Percentiles rank a stretch among this genome's conserved stretches.
phyloP scores from a whole-genome alignment of 306 rosid species.

The Astragalus membranaceus region DNA sequence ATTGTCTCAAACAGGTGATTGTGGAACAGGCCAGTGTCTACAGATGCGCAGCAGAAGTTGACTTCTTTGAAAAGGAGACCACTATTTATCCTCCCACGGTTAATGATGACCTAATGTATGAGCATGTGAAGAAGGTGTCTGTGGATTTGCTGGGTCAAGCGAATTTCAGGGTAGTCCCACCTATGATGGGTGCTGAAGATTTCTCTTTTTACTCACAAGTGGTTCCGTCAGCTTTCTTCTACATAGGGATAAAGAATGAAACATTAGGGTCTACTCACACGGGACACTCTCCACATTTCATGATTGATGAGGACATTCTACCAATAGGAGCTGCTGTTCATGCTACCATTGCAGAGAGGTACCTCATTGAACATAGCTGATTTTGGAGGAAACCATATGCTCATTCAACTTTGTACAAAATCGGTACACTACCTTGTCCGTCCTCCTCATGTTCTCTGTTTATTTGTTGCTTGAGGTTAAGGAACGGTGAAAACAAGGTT shows the following conservation, averaged over 20 bases:
- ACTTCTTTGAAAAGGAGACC: constrained; percentile 68
- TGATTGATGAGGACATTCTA: constrained; percentile 79
- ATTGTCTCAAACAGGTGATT: constrained; percentile 51
- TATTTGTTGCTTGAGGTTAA: constrained; percentile 11
- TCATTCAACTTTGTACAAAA: constrained; percentile 23
- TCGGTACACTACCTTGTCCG: not conserved
- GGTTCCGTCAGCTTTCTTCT: constrained; percentile 73
- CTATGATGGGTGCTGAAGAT: constrained; percentile 98
- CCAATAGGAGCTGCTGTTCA: constrained; percentile 78
- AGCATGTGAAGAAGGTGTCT: constrained; percentile 83
- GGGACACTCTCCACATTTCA: constrained; percentile 85
- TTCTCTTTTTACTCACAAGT: constrained; percentile 72
- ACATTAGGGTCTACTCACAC: constrained; percentile 85
- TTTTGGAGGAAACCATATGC: not conserved
- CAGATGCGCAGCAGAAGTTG: constrained; percentile 73
- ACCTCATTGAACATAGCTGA: constrained; percentile 52
- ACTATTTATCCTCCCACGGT: constrained; percentile 91
- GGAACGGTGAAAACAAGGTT: constrained; percentile 2
- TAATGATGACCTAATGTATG: constrained; percentile 74
- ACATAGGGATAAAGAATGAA: constrained; percentile 78
- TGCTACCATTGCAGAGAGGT: constrained; percentile 87
- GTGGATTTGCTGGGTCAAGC: constrained; percentile 52
- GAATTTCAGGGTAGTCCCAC: constrained; percentile 75
- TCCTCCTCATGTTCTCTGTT: constrained; percentile 5
- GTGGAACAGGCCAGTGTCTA: constrained; percentile 79